phyloP scores from a whole-genome alignment of 2,329 filamentous ascomycete genomes.

The Epichloe baconii region DNA sequence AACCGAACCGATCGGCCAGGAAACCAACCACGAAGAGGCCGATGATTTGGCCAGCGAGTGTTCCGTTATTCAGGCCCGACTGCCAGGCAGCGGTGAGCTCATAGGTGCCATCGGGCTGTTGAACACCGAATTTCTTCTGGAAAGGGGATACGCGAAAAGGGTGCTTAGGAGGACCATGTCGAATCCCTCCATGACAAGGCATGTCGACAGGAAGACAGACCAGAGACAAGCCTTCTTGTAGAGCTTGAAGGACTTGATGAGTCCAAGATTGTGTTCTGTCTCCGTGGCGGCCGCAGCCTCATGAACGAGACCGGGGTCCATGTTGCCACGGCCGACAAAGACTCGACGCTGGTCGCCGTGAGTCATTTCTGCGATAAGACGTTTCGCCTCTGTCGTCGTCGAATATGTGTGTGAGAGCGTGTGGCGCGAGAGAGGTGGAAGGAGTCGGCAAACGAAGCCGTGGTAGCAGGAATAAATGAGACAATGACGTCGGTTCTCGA shows the following conservation, averaged over 20 bases:
- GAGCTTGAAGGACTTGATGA: slow-evolving; percentile 24
- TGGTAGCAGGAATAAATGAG: neutral
- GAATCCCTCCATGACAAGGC: slow-evolving; percentile 28
- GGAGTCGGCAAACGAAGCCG: too few species aligned
- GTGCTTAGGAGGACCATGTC: slow-evolving; percentile 26
- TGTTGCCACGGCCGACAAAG: slow-evolving; percentile 5
- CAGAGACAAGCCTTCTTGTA: slow-evolving; percentile 25
- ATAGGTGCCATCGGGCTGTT: slow-evolving; percentile 24
- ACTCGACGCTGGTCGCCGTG: slow-evolving; percentile 2
- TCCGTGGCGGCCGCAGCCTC: slow-evolving; percentile 17
- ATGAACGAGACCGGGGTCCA: slow-evolving; percentile 7
- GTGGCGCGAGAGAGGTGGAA: too few species aligned
- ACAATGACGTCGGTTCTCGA: neutral
- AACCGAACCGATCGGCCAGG: slow-evolving; percentile 32
- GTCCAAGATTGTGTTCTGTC: slow-evolving; percentile 20
- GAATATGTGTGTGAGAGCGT: too few species aligned
- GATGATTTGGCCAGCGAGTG: slow-evolving; percentile 34
- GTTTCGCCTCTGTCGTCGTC: too few species aligned
- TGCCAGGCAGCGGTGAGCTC: slow-evolving; percentile 39
- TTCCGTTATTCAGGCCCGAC: slow-evolving; percentile 34
- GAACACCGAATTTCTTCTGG: slow-evolving; percentile 25
- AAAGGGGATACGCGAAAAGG: slow-evolving; percentile 29
- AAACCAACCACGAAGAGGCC: slow-evolving; percentile 37
- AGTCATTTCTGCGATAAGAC: neutral
- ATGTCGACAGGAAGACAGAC: slow-evolving; percentile 25